These are phyloP conservation scores for Symbiodinium natans DNA, from an alignment of 73 alveolate genomes.

Conservation along the genomic window DNA sequence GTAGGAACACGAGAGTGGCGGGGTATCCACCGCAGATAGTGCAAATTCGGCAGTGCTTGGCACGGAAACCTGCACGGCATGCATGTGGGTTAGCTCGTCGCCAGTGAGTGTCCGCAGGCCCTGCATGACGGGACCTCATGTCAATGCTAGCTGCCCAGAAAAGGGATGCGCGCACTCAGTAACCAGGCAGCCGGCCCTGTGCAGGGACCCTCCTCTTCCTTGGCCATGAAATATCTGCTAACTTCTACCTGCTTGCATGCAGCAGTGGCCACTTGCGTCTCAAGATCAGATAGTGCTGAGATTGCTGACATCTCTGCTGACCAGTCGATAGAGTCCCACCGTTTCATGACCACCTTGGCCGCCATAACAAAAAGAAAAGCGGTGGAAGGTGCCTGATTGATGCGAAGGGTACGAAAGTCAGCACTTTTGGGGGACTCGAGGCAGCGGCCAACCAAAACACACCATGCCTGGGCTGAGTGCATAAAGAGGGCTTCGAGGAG, in stretches of 20 bases:
- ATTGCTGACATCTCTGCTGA: constrained; percentile 18
- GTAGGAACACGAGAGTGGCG: background rate
- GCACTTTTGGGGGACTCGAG: background rate
- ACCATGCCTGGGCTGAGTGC: background rate
- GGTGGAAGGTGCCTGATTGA: background rate
- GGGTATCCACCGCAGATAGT: background rate
- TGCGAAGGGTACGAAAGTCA: background rate
- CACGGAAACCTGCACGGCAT: constrained; percentile 87
- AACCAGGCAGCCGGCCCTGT: constrained; percentile 36
- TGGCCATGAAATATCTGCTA: background rate
- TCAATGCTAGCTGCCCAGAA: background rate
- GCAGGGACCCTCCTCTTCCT: constrained; percentile 59
- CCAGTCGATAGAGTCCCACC: constrained; percentile 91
- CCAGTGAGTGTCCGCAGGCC: constrained; percentile 58
- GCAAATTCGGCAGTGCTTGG: too few species aligned
- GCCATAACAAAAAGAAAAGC: background rate
- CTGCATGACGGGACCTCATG: constrained; percentile 73
- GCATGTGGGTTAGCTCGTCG: constrained; percentile 81
- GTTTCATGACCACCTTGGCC: constrained; percentile 45
- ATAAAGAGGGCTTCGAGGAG: background rate
- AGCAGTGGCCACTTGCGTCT: background rate
- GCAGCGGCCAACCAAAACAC: background rate
- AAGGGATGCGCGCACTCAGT: background rate
- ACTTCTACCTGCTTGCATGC: background rate
- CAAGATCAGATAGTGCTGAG: background rate